Evolutionary conservation across 495 filamentous ascomycete species (phyloP), one percentile per base, ranked within the genome.

Genomic region (Friedmanniomyces endolithicus): DNA sequence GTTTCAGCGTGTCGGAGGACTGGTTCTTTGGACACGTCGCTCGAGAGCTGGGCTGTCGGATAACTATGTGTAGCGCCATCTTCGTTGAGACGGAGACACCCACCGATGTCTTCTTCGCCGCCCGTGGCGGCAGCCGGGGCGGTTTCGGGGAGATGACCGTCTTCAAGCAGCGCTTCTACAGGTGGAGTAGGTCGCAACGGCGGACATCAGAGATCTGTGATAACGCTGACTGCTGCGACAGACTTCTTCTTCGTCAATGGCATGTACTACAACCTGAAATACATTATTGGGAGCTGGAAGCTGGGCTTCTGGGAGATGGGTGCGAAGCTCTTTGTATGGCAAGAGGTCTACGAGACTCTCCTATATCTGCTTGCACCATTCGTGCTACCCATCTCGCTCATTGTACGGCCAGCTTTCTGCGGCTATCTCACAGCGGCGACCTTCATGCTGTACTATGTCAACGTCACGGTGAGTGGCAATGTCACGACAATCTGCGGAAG

Each of bases 61-160:
- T 76, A 40, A 67, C 68, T 29, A 75, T 76, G 74, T 75, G 73
- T 44, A 71, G 70, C 16, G 65, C 69, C 19, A 68, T 73, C 12
- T 75, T 76, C 43, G 73, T 76, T 1, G 73, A 75, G 41, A 76
- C 73, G 0, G 69, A 72, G 41, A 73, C 73, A 0, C 74, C 74
- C 0, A 52, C 67, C 11, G 63, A 64, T 9, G 63, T 76, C 14
- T 72, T 76, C 34, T 67, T 70, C 35, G 62, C 59, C 34, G 62
- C 56, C 25, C 64, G 67, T 14, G 62, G 68, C 22, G 63, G 68
- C 1, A 59, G 66, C 16, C 64, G 74, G 17, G 74, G 74, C 34
- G 74, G 74, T 2, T 77, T 75, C 46, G 74, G 74, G 1, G 74
- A 77, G 56, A 76, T 73, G 74, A 76, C 74, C 0, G 65, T 76